A percentile compares a stretch with the other conserved stretches of the same genome.
Evolutionary conservation across 306 rosid species (phyloP).

Genomic region (Purshia tridentata): DNA sequence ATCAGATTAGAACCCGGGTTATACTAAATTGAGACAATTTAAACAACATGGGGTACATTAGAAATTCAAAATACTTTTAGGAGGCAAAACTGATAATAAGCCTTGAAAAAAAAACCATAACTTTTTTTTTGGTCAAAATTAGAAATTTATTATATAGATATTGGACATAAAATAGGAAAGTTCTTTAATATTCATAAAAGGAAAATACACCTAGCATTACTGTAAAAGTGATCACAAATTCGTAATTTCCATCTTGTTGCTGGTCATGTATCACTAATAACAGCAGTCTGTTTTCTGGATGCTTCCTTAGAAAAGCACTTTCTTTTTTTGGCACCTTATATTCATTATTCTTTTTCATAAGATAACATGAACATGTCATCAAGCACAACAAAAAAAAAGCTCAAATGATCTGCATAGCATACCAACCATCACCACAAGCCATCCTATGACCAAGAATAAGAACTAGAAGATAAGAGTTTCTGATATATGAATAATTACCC

Average conservation of each 20-base stretch:
- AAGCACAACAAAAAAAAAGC: not conserved
- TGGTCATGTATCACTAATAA: not conserved
- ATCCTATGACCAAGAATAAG: not conserved
- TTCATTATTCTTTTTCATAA: not conserved
- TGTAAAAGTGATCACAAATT: not conserved
- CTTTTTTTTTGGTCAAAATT: too few species aligned
- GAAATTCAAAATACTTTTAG: too few species aligned
- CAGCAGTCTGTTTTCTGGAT: not conserved
- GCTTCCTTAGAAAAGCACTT: not conserved
- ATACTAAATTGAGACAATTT: too few species aligned
- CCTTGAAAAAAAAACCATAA: too few species aligned
- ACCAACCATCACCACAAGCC: not conserved
- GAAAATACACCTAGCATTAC: too few species aligned
- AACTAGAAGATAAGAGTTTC: not conserved
- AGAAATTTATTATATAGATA: not conserved
- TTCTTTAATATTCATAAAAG: not conserved
- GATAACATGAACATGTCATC: not conserved
- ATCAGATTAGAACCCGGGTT: too few species aligned
- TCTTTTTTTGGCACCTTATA: not conserved
- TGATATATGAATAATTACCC: conserved; percentile 50
- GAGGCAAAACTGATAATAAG: too few species aligned
- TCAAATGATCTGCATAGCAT: not conserved
- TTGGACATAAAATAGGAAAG: not conserved
- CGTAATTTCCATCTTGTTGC: not conserved
- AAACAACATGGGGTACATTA: too few species aligned